These are phyloP conservation scores for Metarhizium album DNA, from an alignment of 2,329 filamentous ascomycete genomes.

Conservation along the genomic window DNA sequence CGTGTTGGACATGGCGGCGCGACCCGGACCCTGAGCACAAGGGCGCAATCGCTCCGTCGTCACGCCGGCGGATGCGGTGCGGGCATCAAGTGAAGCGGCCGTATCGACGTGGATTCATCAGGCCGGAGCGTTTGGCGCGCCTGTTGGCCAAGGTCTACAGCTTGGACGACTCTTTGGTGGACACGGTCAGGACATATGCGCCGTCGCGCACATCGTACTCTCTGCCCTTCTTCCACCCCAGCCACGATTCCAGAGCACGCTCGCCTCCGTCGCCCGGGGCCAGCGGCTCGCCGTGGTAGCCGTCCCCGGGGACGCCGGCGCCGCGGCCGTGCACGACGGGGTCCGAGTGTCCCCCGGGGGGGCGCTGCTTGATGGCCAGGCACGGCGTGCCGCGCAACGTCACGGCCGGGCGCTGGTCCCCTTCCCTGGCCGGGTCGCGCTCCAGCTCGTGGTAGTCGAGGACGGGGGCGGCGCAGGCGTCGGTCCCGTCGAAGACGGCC, in stretches of 20 bases:
- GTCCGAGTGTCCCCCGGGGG: conserved; percentile 15
- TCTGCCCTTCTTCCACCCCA: conserved; percentile 62
- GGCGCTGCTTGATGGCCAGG: conserved; percentile 43
- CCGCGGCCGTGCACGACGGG: conserved; percentile 48
- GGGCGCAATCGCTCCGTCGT: too few species aligned
- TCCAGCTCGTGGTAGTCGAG: conserved; percentile 65
- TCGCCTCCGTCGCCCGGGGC: conserved; percentile 62
- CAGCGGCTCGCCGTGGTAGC: conserved; percentile 53
- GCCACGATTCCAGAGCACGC: conserved; percentile 57
- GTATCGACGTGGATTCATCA: not conserved
- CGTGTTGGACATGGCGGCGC: not conserved
- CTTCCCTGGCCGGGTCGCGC: conserved; percentile 34
- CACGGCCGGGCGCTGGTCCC: conserved; percentile 62
- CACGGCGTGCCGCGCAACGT: conserved; percentile 60
- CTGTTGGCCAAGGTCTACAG: conserved; percentile 12
- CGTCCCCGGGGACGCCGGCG: conserved; percentile 50
- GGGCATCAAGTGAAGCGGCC: not conserved
- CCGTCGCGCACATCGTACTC: conserved; percentile 60
- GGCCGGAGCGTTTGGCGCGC: not conserved
- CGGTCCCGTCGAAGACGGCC: conserved; percentile 72
- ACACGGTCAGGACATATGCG: conserved; percentile 46
- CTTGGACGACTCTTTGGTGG: conserved; percentile 18
- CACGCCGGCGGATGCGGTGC: not conserved
- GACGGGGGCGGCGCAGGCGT: conserved; percentile 88
- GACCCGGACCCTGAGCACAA: too few species aligned